These are phyloP conservation scores for Tulasnella sp. DNA, from an alignment of 768 basidiomycete species.

Conservation along the genomic window DNA sequence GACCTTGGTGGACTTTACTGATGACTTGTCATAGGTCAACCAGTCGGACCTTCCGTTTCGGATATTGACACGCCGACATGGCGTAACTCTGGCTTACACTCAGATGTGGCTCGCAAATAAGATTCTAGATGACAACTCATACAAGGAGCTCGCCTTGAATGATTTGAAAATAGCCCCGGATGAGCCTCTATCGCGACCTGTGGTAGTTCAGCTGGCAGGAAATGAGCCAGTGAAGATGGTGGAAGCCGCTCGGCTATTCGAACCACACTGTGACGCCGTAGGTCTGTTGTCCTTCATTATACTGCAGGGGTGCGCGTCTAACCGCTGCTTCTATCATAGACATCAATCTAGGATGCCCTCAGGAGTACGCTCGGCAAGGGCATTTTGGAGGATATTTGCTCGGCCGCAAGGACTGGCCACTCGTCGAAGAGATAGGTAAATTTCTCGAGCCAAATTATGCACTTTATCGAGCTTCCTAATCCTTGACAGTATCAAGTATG, in stretches of 20 bases:
- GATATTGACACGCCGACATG: constrained; percentile 60
- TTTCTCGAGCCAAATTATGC: background rate
- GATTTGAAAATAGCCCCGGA: constrained; percentile 51
- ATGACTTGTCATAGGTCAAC: constrained; percentile 48
- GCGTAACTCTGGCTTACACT: constrained; percentile 70
- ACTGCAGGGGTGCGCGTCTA: background rate
- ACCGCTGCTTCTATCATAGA: constrained; percentile 50
- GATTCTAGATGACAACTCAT: constrained; percentile 65
- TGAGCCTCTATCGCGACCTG: constrained; percentile 48
- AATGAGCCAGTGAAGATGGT: constrained; percentile 67
- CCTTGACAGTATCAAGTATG: constrained; percentile 62
- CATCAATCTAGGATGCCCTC: constrained; percentile 81
- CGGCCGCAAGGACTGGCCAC: constrained; percentile 69
- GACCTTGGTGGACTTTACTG: background rate
- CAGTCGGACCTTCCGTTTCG: constrained; percentile 80
- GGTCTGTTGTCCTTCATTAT: constrained; percentile 48
- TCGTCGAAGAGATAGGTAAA: constrained; percentile 66
- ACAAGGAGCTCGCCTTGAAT: constrained; percentile 64
- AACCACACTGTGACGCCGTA: constrained; percentile 67
- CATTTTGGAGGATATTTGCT: constrained; percentile 80
- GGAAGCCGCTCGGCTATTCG: constrained; percentile 61
- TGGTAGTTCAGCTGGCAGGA: constrained; percentile 75
- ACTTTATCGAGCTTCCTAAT: background rate
- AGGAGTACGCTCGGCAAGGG: constrained; percentile 64
- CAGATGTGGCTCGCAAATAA: constrained; percentile 74